These are phyloP conservation scores for Xylaria hypoxylon DNA, from an alignment of 2,329 filamentous ascomycete genomes.

Conservation along the genomic window DNA sequence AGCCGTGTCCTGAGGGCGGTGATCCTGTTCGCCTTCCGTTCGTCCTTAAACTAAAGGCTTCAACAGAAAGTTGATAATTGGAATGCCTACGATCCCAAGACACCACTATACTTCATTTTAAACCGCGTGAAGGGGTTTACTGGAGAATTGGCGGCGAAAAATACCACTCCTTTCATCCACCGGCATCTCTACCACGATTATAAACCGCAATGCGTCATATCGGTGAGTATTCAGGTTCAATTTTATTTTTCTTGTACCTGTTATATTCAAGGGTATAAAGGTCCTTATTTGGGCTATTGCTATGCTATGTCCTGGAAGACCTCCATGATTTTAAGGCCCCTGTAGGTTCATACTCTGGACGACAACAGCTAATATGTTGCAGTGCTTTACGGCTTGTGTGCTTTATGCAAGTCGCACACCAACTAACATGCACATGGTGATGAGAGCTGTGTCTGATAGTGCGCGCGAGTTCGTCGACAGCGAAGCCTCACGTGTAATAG, in stretches of 20 bases:
- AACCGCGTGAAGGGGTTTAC: conserved; percentile 46
- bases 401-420: conserved; percentile 50
- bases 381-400: conserved; percentile 49
- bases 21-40: not conserved
- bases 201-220: conserved; percentile 47
- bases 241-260: not conserved
- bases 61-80: conserved; percentile 44
- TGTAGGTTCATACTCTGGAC: too few species aligned
- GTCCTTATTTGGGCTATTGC: not conserved
- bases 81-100: conserved; percentile 48
- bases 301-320: not conserved
- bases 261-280: not conserved
- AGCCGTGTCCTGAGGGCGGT: not conserved
- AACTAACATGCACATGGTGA: conserved; percentile 47
- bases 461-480: conserved; percentile 42
- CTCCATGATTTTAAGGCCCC: not conserved
- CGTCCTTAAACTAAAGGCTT: conserved; percentile 26
- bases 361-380: not conserved
- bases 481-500: conserved; percentile 24
- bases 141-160: conserved; percentile 45
- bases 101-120: conserved; percentile 45
- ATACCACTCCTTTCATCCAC: conserved; percentile 50
- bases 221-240: conserved; percentile 11
- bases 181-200: conserved; percentile 46
- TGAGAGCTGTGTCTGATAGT: conserved; percentile 45